A percentile compares a stretch with the other conserved stretches of the same genome.
These are phyloP conservation scores for Phyllosticta citrichinensis DNA, from an alignment of 2,329 filamentous ascomycete genomes.

Conservation along the genomic window DNA sequence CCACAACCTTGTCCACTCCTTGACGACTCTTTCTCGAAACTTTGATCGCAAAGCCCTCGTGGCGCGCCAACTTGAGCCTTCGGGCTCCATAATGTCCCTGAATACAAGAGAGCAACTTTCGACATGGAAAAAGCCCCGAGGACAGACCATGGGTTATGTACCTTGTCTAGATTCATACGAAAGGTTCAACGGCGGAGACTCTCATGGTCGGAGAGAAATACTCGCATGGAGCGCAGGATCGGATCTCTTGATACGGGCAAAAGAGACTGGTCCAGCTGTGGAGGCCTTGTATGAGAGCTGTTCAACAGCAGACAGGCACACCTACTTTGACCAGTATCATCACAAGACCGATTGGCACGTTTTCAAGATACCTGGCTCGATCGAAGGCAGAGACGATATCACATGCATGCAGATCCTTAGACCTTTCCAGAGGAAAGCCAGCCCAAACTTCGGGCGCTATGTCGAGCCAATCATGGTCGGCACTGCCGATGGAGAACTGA, in stretches of 20 bases:
- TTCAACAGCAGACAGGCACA: conserved; percentile 15
- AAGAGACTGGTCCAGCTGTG: conserved; percentile 29
- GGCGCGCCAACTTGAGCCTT: conserved; percentile 42
- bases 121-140: conserved; percentile 30
- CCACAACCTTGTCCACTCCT: conserved; percentile 31
- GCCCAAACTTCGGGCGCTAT: conserved; percentile 13
- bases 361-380: conserved; percentile 41
- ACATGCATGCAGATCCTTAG: conserved; percentile 45
- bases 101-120: conserved; percentile 5
- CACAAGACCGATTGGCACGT: conserved; percentile 38
- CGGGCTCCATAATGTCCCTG: conserved; percentile 16
- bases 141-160: conserved; percentile 49
- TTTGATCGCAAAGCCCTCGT: conserved; percentile 48
- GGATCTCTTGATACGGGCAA: conserved; percentile 42
- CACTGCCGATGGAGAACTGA: conserved; percentile 45
- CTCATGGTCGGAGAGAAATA: conserved; percentile 42
- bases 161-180: conserved; percentile 51
- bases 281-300: conserved; percentile 18
- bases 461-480: conserved; percentile 38
- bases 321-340: conserved; percentile 22
- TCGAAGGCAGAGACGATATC: conserved; percentile 49
- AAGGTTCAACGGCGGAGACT: conserved; percentile 32
- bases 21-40: conserved; percentile 48
- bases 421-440: conserved; percentile 27
- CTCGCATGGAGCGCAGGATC: conserved; percentile 52